Evolutionary conservation across 257 asterid genomes (phyloP), one percentile per base, ranked within the genome.

Genomic region (Plantago major): DNA sequence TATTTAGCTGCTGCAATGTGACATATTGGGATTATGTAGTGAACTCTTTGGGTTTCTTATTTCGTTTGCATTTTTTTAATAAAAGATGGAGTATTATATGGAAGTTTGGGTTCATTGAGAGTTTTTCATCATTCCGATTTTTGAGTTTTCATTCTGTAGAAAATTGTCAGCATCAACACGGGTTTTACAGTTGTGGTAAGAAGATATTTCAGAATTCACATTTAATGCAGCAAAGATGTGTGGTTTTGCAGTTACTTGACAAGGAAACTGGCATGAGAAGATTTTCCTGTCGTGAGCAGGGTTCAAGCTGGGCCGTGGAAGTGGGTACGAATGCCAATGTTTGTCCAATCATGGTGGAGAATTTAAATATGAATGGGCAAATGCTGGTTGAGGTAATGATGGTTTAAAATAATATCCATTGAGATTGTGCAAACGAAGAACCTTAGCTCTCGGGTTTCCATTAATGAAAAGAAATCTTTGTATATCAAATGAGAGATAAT

Each of bases 261-360:
- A 84, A 83, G 76, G 97, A 87, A 60, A 57, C 75, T 14, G 74
- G 85, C 63, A 71, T 74, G 75, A 77, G 74, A 56, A 81, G 81
- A 65, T 74, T 87, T 65, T 78, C 95, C 60, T 53, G 73, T 66
- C 60, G 72, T 46, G 95, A 89, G 69, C 91, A 81, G 75, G 97
- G 97, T 60, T 93, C 99, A 37, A 93, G 94, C 83, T 93, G 99
- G 99, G 96, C 99, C 12, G 85, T 93, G 77, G 99, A 93, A 83
- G 89, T 89, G 70, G 99, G 98, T 62, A 88, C 72, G 71, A 67
- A 77, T 79, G 77, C 74, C 58, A 83, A 87, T 79, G 82, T 74
- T 52, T 89, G 87, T 76, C 97, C 96, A 3, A 93, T 93, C 73
- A 78, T 82, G 9, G 97, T 93, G 62, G 99, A 93, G 76, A 93